phyloP scores from a whole-genome alignment of 148 eudicot species.

The Gaultheria prostrata region DNA sequence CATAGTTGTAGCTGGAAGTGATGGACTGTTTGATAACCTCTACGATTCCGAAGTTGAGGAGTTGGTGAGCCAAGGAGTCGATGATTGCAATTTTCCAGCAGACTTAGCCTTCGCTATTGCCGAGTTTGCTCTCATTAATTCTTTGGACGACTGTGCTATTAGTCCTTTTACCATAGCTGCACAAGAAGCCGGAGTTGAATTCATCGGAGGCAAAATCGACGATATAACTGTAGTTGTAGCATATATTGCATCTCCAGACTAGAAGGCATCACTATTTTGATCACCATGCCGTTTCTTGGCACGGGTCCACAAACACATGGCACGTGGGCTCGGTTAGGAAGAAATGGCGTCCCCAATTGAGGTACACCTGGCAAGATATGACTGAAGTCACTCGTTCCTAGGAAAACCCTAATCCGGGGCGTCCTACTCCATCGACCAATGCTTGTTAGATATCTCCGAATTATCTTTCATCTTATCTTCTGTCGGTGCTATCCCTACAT shows the following conservation, averaged over 20 bases:
- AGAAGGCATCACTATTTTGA: not conserved
- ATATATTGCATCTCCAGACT: not conserved
- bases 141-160: not conserved
- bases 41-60: not conserved
- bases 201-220: constrained; percentile 8
- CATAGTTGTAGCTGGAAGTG: constrained; percentile 8
- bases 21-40: constrained; percentile 10
- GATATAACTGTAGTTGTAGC: constrained; percentile 14
- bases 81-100: too few species aligned
- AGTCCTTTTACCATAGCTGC: not conserved
- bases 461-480: too few species aligned
- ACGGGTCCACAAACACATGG: too few species aligned
- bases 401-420: too few species aligned
- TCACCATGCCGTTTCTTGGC: too few species aligned
- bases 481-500: too few species aligned
- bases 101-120: constrained; percentile 2
- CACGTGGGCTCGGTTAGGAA: too few species aligned
- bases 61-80: not conserved
- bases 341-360: too few species aligned
- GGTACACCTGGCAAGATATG: too few species aligned
- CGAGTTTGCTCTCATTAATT: not conserved
- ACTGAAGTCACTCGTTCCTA: too few species aligned
- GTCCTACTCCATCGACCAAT: too few species aligned
- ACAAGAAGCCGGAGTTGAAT: not conserved
- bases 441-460: too few species aligned